phyloP scores from a whole-genome alignment of 2,329 filamentous ascomycete genomes.

The Sporothrix luriei region DNA sequence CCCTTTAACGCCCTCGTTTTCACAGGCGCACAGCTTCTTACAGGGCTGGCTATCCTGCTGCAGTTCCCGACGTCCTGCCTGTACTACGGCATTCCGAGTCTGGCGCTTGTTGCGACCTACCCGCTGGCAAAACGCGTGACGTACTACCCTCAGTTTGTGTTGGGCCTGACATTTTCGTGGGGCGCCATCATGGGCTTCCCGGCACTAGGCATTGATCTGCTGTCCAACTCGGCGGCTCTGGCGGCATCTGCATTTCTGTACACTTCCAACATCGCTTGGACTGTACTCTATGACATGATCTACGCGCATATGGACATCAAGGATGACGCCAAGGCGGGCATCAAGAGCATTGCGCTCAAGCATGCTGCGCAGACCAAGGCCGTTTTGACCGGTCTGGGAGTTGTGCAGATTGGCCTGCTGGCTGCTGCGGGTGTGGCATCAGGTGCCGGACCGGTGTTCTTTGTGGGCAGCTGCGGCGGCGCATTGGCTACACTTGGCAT shows the following conservation, averaged over 20 bases:
- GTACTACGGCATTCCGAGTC: constrained; percentile 74
- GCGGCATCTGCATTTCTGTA: constrained; percentile 71
- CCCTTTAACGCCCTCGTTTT: constrained; percentile 72
- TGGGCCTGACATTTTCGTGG: constrained; percentile 87
- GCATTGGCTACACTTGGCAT: constrained; percentile 61
- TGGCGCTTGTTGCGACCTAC: constrained; percentile 73
- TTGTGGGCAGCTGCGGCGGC: constrained; percentile 67
- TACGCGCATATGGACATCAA: constrained; percentile 91
- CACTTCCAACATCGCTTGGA: constrained; percentile 80
- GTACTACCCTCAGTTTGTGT: constrained; percentile 81
- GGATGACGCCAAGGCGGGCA: constrained; percentile 81
- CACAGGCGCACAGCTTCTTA: constrained; percentile 71
- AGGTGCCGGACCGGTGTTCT: constrained; percentile 70
- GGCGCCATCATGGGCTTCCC: constrained; percentile 87
- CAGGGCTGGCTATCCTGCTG: constrained; percentile 71
- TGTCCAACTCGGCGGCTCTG: constrained; percentile 64
- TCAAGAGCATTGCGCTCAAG: constrained; percentile 83
- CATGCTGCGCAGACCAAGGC: constrained; percentile 77
- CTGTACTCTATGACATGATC: constrained; percentile 87
- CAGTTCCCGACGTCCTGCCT: constrained; percentile 76
- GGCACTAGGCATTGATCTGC: constrained; percentile 75
- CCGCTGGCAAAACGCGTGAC: constrained; percentile 84
- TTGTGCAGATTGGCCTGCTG: constrained; percentile 69
- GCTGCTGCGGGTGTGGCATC: constrained; percentile 68
- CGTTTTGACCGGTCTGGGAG: constrained; percentile 70